These are phyloP conservation scores for Fusarium sp. DNA, from an alignment of 2,329 filamentous ascomycete species.

Conservation along the genomic window DNA sequence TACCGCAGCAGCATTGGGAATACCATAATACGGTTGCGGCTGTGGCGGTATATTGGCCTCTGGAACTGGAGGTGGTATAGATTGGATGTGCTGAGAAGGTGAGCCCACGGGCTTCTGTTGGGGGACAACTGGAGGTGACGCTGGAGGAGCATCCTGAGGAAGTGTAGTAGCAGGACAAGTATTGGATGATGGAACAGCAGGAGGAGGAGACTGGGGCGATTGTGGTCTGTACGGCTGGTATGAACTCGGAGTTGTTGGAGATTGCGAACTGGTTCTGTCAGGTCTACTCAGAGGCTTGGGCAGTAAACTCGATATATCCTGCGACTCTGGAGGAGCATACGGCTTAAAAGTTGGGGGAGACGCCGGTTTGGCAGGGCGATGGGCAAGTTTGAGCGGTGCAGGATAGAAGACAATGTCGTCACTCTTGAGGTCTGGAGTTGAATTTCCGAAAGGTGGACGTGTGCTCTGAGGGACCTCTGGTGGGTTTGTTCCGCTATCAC, in stretches of 20 bases:
- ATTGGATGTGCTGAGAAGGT: constrained; percentile 42
- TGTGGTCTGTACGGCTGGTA: constrained; percentile 49
- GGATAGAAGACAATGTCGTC: constrained; percentile 36
- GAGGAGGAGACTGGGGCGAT: constrained; percentile 25
- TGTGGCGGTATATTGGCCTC: constrained; percentile 9
- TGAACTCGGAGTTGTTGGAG: constrained; percentile 36
- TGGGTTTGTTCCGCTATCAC: constrained; percentile 9
- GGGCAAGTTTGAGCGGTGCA: constrained; percentile 45
- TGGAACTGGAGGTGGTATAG: constrained; percentile 8
- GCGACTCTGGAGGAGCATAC: constrained; percentile 42
- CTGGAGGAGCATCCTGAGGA: constrained; percentile 13
- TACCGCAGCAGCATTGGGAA: constrained; percentile 19
- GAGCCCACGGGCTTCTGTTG: constrained; percentile 27
- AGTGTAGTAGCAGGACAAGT: constrained; percentile 16
- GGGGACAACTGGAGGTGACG: constrained; percentile 3
- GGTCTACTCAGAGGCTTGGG: constrained; percentile 13
- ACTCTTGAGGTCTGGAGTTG: constrained; percentile 21
- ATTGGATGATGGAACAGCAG: constrained; percentile 3
- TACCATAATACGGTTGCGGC: constrained; percentile 15
- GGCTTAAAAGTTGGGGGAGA: constrained; percentile 44
- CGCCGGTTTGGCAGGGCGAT: constrained; percentile 38
- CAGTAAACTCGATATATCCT: constrained; percentile 22
- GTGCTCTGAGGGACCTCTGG: constrained; percentile 30
- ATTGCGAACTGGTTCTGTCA: constrained; percentile 36
- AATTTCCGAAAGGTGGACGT: constrained; percentile 19